phyloP scores from a whole-genome alignment of 495 filamentous ascomycete species.

The Thozetella sp. region DNA sequence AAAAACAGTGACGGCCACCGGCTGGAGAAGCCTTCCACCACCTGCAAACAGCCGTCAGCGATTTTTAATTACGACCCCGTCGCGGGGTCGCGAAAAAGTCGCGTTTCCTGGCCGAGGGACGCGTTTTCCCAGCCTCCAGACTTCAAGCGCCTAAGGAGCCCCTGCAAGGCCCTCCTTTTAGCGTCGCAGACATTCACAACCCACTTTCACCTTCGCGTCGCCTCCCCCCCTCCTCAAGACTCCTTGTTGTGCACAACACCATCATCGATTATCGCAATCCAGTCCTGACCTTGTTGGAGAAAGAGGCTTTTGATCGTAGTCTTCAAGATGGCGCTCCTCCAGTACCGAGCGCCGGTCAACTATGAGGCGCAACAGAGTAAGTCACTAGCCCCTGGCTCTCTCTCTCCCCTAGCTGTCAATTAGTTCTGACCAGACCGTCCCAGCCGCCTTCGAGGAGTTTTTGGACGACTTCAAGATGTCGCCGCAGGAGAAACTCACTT shows the following conservation, averaged over 20 bases:
- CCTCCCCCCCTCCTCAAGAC: conserved; percentile 7
- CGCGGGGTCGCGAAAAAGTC: conserved; percentile 19
- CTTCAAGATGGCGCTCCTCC: conserved; percentile 74
- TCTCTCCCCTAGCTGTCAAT: neutral
- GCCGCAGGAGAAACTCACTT: conserved; percentile 69
- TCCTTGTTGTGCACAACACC: conserved; percentile 6
- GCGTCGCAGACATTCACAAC: neutral
- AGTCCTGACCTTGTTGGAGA: neutral
- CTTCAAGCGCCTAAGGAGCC: conserved; percentile 10
- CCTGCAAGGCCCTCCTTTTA: neutral
- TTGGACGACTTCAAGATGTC: conserved; percentile 85
- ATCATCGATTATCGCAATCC: neutral
- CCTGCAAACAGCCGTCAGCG: neutral
- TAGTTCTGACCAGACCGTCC: conserved; percentile 4
- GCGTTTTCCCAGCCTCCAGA: conserved; percentile 27
- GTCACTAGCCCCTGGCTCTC: conserved; percentile 15
- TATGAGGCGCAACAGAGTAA: conserved; percentile 82
- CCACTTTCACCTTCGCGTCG: neutral
- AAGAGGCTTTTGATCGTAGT: neutral
- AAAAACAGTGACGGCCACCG: conserved; percentile 3
- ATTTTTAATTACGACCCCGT: conserved; percentile 14
- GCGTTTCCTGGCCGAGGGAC: conserved; percentile 15
- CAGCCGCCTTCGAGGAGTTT: conserved; percentile 86
- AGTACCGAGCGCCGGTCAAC: conserved; percentile 74
- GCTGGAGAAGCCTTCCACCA: conserved; percentile 2